phyloP scores from a whole-genome alignment of 2,329 filamentous ascomycete species.

The Ceratocystis ficicola region DNA sequence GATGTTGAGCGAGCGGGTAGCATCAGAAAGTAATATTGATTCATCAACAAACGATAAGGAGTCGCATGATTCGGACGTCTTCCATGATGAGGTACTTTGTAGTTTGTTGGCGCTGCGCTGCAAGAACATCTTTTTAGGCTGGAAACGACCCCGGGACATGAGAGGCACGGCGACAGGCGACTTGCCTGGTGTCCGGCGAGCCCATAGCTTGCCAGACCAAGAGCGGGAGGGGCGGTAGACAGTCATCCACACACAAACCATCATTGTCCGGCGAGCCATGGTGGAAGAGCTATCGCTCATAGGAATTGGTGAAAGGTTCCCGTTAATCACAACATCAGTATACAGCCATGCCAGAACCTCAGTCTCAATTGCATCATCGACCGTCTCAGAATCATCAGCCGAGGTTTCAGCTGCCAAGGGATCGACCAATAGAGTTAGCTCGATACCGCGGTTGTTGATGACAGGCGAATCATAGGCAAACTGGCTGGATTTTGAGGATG shows the following conservation, averaged over 20 bases:
- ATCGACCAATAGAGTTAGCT: constrained; percentile 22
- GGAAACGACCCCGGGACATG: constrained; percentile 22
- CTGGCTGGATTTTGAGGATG: constrained; percentile 19
- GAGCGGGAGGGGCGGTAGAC: constrained; percentile 19
- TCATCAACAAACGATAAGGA: neutral
- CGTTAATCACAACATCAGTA: constrained; percentile 21
- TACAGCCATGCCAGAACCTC: constrained; percentile 24
- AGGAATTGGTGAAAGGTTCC: constrained; percentile 15
- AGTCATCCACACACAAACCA: constrained; percentile 24
- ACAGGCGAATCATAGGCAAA: constrained; percentile 21
- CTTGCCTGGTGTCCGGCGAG: constrained; percentile 19
- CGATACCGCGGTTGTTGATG: constrained; percentile 22
- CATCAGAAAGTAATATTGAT: neutral
- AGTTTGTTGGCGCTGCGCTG: constrained; percentile 17
- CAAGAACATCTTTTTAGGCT: constrained; percentile 22
- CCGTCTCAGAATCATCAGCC: neutral
- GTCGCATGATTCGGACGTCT: neutral
- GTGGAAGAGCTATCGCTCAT: constrained; percentile 10
- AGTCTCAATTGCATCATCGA: constrained; percentile 15
- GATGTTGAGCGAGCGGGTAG: constrained; percentile 14
- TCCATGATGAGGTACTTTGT: neutral
- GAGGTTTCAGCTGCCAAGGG: constrained; percentile 13
- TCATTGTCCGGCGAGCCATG: constrained; percentile 18
- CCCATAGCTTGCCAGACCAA: constrained; percentile 17
- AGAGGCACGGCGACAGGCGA: constrained; percentile 22